A percentile compares a stretch with the other conserved stretches of the same genome.
phyloP scores from a whole-genome alignment of 2,329 filamentous ascomycete species.

The Amauroascus verrucosus region DNA sequence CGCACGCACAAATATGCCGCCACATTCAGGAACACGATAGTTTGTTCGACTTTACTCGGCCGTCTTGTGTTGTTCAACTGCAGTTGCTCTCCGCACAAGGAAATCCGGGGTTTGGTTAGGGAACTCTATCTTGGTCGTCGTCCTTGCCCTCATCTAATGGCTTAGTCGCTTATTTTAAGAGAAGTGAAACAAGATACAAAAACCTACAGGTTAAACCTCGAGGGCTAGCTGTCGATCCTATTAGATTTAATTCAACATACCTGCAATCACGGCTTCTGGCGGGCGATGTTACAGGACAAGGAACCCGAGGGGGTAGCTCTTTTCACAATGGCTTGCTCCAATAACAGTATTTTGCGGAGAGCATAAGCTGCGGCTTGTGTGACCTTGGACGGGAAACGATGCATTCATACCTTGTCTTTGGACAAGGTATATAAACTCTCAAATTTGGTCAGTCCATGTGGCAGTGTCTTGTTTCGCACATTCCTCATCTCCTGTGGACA shows the following conservation, averaged over 20 bases:
- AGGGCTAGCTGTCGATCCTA: not conserved
- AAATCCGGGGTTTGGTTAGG: not conserved
- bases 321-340: not conserved
- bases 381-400: constrained; percentile 3
- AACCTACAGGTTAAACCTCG: not conserved
- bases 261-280: constrained; percentile 4
- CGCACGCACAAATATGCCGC: not conserved
- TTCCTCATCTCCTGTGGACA: not conserved
- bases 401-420: not conserved
- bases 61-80: not conserved
- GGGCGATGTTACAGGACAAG: not conserved
- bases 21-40: not conserved
- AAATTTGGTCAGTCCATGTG: not conserved
- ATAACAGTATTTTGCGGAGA: not conserved
- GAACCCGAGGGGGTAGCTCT: not conserved
- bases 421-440: constrained; percentile 3
- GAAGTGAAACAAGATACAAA: not conserved
- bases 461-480: constrained; percentile 1
- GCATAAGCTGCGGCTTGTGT: constrained; percentile 1
- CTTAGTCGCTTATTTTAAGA: not conserved
- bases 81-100: not conserved
- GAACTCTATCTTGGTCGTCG: not conserved
- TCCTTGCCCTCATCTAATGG: not conserved
- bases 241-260: not conserved
- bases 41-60: not conserved